These are phyloP conservation scores for Thalassiosira livingstoniorum DNA, from an alignment of 352 stramenopile species.

Conservation along the genomic window DNA sequence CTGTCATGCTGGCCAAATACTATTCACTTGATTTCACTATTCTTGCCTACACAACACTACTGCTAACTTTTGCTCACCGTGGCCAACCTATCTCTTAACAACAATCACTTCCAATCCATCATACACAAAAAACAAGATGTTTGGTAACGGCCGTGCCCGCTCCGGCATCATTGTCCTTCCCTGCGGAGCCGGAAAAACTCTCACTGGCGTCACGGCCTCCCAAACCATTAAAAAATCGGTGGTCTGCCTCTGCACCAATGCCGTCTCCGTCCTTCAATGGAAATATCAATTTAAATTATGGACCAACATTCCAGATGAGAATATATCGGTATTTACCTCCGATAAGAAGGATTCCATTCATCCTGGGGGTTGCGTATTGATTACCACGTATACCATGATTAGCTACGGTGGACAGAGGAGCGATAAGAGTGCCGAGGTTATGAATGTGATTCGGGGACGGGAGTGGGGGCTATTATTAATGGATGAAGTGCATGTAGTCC, in stretches of 20 bases:
- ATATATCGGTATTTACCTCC: conserved; percentile 87
- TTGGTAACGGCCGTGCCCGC: conserved; percentile 97
- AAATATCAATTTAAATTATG: conserved; percentile 98
- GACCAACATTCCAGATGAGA: conserved; percentile 90
- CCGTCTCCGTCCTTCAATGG: conserved; percentile 97
- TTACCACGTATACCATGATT: conserved; percentile 99
- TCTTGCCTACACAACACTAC: too few species aligned
- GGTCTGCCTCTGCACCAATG: conserved; percentile 97
- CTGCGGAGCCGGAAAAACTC: conserved; percentile 95
- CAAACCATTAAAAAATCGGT: conserved; percentile 97
- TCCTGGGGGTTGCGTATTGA: conserved; percentile 88
- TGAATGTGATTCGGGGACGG: conserved; percentile 95
- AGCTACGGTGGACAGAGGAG: conserved; percentile 92
- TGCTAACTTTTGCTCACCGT: too few species aligned
- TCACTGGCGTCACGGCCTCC: conserved; percentile 95
- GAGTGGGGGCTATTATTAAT: conserved; percentile 99
- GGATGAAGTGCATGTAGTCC: conserved; percentile 96
- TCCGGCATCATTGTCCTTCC: conserved; percentile 99
- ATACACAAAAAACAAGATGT: conserved; percentile 88
- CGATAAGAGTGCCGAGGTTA: conserved; percentile 92
- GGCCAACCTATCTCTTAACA: too few species aligned
- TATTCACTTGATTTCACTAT: too few species aligned
- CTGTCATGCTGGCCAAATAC: too few species aligned
- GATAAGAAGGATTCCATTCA: conserved; percentile 88
- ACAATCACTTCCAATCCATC: too few species aligned